Percentiles rank a stretch among this genome's conserved stretches.
Evolutionary conservation across 805 yeast species (phyloP).

Genomic region (Nakazawaea siamensis): DNA sequence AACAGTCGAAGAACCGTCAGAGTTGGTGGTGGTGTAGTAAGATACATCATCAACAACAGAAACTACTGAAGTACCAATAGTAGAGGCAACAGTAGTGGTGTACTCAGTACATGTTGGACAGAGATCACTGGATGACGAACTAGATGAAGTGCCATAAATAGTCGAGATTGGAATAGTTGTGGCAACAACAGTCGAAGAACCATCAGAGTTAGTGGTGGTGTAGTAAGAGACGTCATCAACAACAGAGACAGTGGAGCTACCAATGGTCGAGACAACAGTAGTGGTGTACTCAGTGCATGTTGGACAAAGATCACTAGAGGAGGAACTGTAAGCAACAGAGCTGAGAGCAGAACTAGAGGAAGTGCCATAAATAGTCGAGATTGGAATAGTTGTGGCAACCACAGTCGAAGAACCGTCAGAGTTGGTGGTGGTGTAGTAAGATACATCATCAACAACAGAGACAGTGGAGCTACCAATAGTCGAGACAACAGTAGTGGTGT

Average conservation of each 20-base stretch:
- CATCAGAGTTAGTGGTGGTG: slow-evolving; percentile 2
- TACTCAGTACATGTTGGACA: background rate
- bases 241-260: too few species aligned
- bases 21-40: slow-evolving; percentile 2
- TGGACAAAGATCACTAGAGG: too few species aligned
- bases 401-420: slow-evolving; percentile 1
- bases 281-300: too few species aligned
- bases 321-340: background rate
- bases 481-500: slow-evolving; percentile 2
- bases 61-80: slow-evolving; percentile 1
- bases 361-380: background rate
- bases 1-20: background rate
- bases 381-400: slow-evolving; percentile 2
- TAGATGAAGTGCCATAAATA: background rate
- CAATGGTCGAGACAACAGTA: too few species aligned
- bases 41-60: slow-evolving; percentile 1
- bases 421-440: slow-evolving; percentile 7
- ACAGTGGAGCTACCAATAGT: slow-evolving; percentile 3
- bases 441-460: slow-evolving; percentile 1
- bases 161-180: slow-evolving; percentile 1
- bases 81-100: slow-evolving; percentile 1
- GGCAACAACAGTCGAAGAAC: background rate
- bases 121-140: background rate
- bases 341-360: background rate
- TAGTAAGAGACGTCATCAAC: slow-evolving; percentile 1